These are phyloP conservation scores for Arabis alpina DNA, from an alignment of 345 rosid genomes.

Conservation along the genomic window DNA sequence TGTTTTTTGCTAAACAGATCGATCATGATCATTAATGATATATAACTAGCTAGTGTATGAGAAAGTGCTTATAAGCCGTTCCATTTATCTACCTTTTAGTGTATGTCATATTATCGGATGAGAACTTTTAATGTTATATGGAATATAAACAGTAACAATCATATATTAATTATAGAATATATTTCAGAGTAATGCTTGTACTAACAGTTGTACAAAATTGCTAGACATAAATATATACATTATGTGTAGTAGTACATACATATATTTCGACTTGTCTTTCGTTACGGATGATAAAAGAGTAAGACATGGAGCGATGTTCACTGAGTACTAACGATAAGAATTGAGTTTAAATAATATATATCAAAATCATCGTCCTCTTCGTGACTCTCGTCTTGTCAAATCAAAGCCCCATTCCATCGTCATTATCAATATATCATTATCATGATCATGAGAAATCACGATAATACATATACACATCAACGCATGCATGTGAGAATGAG, in stretches of 20 bases:
- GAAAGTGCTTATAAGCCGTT: no score
- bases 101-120: no score
- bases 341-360: conserved; percentile 7
- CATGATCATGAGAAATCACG: conserved; percentile 16
- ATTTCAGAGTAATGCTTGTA: background rate
- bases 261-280: conserved; percentile 26
- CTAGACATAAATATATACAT: conserved; percentile 12
- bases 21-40: no score
- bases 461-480: background rate
- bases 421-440: conserved; percentile 12
- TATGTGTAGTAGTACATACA: background rate
- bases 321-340: conserved; percentile 32
- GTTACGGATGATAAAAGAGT: conserved; percentile 35
- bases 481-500: conserved; percentile 31
- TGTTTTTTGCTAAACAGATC: no score
- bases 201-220: conserved; percentile 16
- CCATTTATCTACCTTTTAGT: no score
- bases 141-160: no score
- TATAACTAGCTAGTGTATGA: no score
- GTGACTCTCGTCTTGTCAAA: conserved; percentile 44
- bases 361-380: conserved; percentile 29
- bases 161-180: no score
- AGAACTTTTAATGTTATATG: no score
- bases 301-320: conserved; percentile 42
- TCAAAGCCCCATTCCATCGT: conserved; percentile 40